Conservation (phyloP, 371 early-diverging fungal species). For the Funneliformis caledonium region DNA sequence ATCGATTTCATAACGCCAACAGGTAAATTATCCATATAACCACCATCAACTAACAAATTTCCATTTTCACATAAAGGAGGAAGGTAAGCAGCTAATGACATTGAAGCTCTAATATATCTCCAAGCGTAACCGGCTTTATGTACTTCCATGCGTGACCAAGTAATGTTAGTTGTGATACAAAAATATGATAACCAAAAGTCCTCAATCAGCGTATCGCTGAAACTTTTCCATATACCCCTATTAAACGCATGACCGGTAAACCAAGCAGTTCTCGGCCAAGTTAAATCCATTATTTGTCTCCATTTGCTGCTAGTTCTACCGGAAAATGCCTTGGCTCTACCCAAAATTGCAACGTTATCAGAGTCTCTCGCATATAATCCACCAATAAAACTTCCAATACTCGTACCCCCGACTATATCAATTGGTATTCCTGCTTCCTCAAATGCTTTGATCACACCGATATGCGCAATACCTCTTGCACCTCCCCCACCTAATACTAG, state of each 20-base stretch:
- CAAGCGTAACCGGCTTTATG: slow-evolving; percentile 94
- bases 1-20: slow-evolving; percentile 86
- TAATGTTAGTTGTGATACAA: slow-evolving; percentile 97
- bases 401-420: slow-evolving; percentile 98
- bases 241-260: slow-evolving; percentile 96
- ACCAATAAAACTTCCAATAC: slow-evolving; percentile 97
- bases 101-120: slow-evolving; percentile 98
- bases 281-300: slow-evolving; percentile 93
- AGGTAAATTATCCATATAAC: slow-evolving; percentile 99
- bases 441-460: slow-evolving; percentile 95
- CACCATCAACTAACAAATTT: slow-evolving; percentile 98
- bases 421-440: slow-evolving; percentile 99
- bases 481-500: slow-evolving; percentile 99
- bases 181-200: slow-evolving; percentile 98
- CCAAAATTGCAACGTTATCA: slow-evolving; percentile 87
- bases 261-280: slow-evolving; percentile 94
- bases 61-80: slow-evolving; percentile 97
- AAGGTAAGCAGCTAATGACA: slow-evolving; percentile 95
- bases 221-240: slow-evolving; percentile 93
- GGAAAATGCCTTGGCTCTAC: slow-evolving; percentile 86
- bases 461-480: slow-evolving; percentile 96
- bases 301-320: slow-evolving; percentile 83
- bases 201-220: slow-evolving; percentile 93
- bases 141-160: slow-evolving; percentile 91
- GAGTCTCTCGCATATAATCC: slow-evolving; percentile 94